A percentile compares a stretch with the other conserved stretches of the same genome.
Conservation (phyloP, 495 filamentous ascomycete genomes). For the Aspergillus funiculosus region DNA sequence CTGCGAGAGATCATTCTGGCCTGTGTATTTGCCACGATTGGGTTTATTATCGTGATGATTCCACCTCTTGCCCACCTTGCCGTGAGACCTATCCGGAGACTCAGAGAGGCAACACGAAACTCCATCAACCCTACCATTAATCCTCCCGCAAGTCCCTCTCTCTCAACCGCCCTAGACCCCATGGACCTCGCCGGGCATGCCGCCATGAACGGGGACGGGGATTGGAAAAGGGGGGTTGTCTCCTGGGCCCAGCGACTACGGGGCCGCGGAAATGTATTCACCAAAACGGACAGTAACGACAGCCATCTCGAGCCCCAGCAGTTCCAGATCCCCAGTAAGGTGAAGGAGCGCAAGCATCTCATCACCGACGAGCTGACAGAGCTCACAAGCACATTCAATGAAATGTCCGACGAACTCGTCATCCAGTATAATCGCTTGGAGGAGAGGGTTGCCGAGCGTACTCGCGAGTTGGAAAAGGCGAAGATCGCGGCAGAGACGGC, state of each 20-base stretch:
- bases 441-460: slow-evolving; percentile 76
- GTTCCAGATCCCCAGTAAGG: slow-evolving; percentile 80
- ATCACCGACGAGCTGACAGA: slow-evolving; percentile 86
- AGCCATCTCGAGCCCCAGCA: slow-evolving; percentile 8
- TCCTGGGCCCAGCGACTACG: slow-evolving; percentile 16
- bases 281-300: slow-evolving; percentile 13
- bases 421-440: slow-evolving; percentile 81
- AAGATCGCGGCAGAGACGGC: slow-evolving; percentile 89
- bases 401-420: slow-evolving; percentile 85
- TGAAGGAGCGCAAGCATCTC: slow-evolving; percentile 65
- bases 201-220: slow-evolving; percentile 22
- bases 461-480: slow-evolving; percentile 75
- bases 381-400: slow-evolving; percentile 81
- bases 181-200: not conserved
- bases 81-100: slow-evolving; percentile 69
- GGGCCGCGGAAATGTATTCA: not conserved
- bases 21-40: slow-evolving; percentile 79
- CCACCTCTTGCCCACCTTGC: slow-evolving; percentile 73
- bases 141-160: slow-evolving; percentile 22
- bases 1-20: slow-evolving; percentile 72
- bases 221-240: slow-evolving; percentile 14
- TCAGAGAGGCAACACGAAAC: slow-evolving; percentile 72
- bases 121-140: slow-evolving; percentile 55
- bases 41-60: slow-evolving; percentile 58
- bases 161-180: not conserved